Percentiles rank a stretch among this genome's conserved stretches.
Conservation (phyloP, 2,329 filamentous ascomycete species). For the Zarea fungicola region DNA sequence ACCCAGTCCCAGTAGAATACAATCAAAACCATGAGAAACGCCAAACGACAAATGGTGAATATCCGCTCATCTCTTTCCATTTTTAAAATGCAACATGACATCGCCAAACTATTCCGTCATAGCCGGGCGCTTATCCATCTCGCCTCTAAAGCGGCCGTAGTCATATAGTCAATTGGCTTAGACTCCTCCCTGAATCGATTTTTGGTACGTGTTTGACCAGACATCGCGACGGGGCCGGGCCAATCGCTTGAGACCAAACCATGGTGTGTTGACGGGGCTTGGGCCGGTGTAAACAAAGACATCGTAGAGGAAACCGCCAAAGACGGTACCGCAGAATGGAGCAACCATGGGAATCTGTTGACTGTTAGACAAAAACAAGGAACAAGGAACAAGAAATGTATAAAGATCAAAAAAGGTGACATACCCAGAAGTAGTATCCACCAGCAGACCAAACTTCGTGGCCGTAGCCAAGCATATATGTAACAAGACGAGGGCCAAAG, state of each 20-base stretch:
- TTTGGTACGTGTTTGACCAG: constrained; percentile 32
- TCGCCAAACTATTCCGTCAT: constrained; percentile 14
- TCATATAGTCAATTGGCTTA: neutral
- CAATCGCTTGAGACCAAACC: constrained; percentile 55
- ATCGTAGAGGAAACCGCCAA: constrained; percentile 64
- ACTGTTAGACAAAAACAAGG: too few relatives aligned
- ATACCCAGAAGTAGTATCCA: constrained; percentile 68
- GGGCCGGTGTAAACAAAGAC: constrained; percentile 63
- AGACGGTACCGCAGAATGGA: constrained; percentile 59
- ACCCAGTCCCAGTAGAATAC: neutral
- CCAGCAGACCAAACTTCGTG: constrained; percentile 61
- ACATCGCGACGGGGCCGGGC: constrained; percentile 28
- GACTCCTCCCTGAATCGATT: constrained; percentile 18
- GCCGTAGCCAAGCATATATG: constrained; percentile 64
- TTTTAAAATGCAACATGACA: too few relatives aligned
- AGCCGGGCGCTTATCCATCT: neutral
- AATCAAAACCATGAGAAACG: neutral
- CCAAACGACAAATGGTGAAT: neutral
- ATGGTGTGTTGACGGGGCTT: constrained; percentile 65
- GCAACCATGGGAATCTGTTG: constrained; percentile 65
- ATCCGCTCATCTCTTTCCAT: neutral
- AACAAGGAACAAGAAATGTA: too few relatives aligned
- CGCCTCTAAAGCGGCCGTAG: too few relatives aligned
- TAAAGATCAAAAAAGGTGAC: constrained; percentile 16
- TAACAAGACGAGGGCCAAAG: constrained; percentile 62